These are phyloP conservation scores for Aureobasidium sp. DNA, from an alignment of 2,329 filamentous ascomycete genomes.

Conservation along the genomic window DNA sequence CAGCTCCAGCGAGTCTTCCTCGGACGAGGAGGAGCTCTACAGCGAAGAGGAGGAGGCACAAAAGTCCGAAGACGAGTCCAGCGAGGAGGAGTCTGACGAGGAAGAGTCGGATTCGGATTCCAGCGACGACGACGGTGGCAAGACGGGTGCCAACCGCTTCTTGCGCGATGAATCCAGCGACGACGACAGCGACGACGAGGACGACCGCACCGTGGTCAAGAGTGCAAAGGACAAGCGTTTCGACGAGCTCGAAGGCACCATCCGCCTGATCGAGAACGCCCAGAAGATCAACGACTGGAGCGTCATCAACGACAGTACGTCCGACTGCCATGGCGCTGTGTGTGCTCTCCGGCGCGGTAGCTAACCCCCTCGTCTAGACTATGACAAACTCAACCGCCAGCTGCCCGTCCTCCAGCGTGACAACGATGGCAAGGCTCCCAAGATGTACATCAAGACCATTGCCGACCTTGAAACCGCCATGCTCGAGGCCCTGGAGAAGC, in stretches of 20 bases:
- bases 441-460: conserved; percentile 86
- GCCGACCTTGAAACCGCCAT: conserved; percentile 91
- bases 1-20: conserved; percentile 91
- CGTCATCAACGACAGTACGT: conserved; percentile 51
- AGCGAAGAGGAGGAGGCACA: conserved; percentile 63
- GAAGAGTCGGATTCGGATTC: conserved; percentile 30
- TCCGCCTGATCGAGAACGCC: conserved; percentile 90
- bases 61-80: conserved; percentile 47
- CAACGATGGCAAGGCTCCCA: conserved; percentile 70
- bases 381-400: conserved; percentile 56
- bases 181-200: conserved; percentile 78
- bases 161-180: conserved; percentile 69
- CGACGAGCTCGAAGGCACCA: conserved; percentile 85
- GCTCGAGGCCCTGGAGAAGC: conserved; percentile 89
- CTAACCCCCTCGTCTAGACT: conserved; percentile 27
- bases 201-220: conserved; percentile 80
- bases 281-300: conserved; percentile 98
- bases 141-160: conserved; percentile 73
- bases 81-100: conserved; percentile 44
- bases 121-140: conserved; percentile 51
- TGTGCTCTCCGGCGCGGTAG: background rate
- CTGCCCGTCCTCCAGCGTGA: conserved; percentile 41
- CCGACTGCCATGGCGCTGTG: background rate
- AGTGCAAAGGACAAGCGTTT: conserved; percentile 96
- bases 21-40: conserved; percentile 93